Evolutionary conservation across 1,284 basidiomycete species (phyloP), one percentile per base, ranked within the genome.

Genomic region (Termitomyces sp.): DNA sequence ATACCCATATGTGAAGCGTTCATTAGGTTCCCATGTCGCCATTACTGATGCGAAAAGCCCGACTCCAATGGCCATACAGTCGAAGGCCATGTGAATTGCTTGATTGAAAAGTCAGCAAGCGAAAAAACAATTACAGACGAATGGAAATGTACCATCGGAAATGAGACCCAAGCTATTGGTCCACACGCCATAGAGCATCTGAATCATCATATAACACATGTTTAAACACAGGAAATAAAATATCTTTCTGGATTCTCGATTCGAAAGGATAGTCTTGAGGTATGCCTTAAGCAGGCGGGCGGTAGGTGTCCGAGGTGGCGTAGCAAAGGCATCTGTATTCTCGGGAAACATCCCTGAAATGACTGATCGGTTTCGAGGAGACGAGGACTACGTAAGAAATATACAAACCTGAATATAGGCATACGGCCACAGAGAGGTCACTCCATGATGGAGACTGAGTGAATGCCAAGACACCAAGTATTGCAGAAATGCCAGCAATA

Each of bases 61-160:
- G 62, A 99, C 93, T 0, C 86, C 96, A 54, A 99, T 94, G 1
- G 96, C 96, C 76, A 98, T 88, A 67, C 97, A 99, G 73, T 99
- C 97, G 65, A 99, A 99, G 24, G 95, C 92, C 97, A 99, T 99
- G 68, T 99, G 97, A 50, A 99, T 99, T 12, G 97, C 96, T 97
- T 31, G 5, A 44, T 50, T 48, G 34, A 44, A 53, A 44, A 47
- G 42, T 56, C 34, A 36, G 26, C 31, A 53, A 47, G 45, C 19
- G 34, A 46, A 5, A 38, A 24, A 36, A 26, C 5, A 34, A 10
- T 12, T 31, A 26, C 10, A 39, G 17, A 46, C 47, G 30, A n/a
- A 45, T 17, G 31, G 39, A 7, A 9, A 61, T 86, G 66, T 65
- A 95, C 94, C 93, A 70, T 99, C 97, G 13, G 94, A 97, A 56